Conservation (phyloP, 129 eudicot genomes). For the Helichrysum umbraculigerum region DNA sequence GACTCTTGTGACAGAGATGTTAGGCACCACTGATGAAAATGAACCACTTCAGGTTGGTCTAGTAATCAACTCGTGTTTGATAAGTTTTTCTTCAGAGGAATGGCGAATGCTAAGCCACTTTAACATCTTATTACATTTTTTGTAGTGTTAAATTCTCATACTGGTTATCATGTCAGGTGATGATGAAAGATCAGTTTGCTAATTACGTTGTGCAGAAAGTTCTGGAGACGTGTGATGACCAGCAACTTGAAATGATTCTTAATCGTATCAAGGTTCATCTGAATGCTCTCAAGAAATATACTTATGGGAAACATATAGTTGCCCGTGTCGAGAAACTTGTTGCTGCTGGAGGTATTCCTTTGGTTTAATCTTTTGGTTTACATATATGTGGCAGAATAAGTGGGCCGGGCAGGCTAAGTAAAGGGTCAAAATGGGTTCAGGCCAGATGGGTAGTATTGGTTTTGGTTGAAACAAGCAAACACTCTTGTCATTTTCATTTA, state of each 20-base stretch:
- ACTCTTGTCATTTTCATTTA: background rate
- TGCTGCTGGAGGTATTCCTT: conserved; percentile 87
- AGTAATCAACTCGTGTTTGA: background rate
- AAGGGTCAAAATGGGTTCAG: background rate
- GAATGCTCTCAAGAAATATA: conserved; percentile 92
- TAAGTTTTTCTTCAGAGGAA: background rate
- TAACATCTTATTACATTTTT: background rate
- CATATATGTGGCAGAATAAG: background rate
- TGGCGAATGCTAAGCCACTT: background rate
- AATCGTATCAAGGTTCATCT: conserved; percentile 83
- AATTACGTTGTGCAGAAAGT: conserved; percentile 96
- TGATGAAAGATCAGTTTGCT: conserved; percentile 99
- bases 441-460: background rate
- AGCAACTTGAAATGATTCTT: conserved; percentile 84
- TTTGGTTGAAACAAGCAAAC: background rate
- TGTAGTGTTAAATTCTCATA: background rate
- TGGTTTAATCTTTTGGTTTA: background rate
- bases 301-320: conserved; percentile 96
- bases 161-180: conserved; percentile 49
- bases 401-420: background rate
- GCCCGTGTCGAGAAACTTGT: conserved; percentile 98
- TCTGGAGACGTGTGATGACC: conserved; percentile 89
- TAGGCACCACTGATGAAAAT: conserved; percentile 87
- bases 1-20: conserved; percentile 82
- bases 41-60: conserved; percentile 93